These are phyloP conservation scores for Pisolithus albus DNA, from an alignment of 768 basidiomycete species.

Conservation along the genomic window DNA sequence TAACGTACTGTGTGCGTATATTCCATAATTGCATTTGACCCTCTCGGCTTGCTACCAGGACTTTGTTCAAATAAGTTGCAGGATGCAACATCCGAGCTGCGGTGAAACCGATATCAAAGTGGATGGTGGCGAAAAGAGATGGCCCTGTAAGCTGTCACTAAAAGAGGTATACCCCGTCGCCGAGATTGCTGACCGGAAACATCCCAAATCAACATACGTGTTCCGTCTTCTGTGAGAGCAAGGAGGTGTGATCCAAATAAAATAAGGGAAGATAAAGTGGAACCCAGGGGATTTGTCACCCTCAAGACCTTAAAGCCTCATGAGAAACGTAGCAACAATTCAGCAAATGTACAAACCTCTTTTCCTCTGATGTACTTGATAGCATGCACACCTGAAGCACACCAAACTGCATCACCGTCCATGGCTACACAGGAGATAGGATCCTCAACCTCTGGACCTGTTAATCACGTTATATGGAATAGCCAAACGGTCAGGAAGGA, in stretches of 20 bases:
- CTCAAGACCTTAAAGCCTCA: slow-evolving; percentile 38
- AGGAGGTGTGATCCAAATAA: slow-evolving; percentile 80
- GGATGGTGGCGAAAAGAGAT: slow-evolving; percentile 45
- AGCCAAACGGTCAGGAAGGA: not conserved
- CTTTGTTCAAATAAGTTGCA: slow-evolving; percentile 94
- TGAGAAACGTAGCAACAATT: slow-evolving; percentile 3
- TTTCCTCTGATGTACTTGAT: slow-evolving; percentile 85
- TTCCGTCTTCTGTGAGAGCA: slow-evolving; percentile 72
- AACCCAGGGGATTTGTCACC: slow-evolving; percentile 58
- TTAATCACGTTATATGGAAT: slow-evolving; percentile 1
- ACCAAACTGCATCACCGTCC: slow-evolving; percentile 85
- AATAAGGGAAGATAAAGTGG: slow-evolving; percentile 53
- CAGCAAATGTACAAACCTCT: slow-evolving; percentile 45
- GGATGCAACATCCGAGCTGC: slow-evolving; percentile 88
- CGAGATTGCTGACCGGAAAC: slow-evolving; percentile 43
- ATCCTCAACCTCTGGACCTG: slow-evolving; percentile 77
- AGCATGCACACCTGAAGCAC: slow-evolving; percentile 56
- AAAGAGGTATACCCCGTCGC: not conserved
- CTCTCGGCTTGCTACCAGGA: slow-evolving; percentile 75
- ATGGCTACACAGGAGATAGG: slow-evolving; percentile 71
- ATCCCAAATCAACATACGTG: slow-evolving; percentile 74
- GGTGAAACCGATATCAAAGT: slow-evolving; percentile 78
- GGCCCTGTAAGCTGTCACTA: slow-evolving; percentile 13
- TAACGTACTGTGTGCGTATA: slow-evolving; percentile 65
- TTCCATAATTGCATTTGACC: slow-evolving; percentile 94